phyloP scores from a whole-genome alignment of 306 rosid species.

The Ceratonia siliqua region DNA sequence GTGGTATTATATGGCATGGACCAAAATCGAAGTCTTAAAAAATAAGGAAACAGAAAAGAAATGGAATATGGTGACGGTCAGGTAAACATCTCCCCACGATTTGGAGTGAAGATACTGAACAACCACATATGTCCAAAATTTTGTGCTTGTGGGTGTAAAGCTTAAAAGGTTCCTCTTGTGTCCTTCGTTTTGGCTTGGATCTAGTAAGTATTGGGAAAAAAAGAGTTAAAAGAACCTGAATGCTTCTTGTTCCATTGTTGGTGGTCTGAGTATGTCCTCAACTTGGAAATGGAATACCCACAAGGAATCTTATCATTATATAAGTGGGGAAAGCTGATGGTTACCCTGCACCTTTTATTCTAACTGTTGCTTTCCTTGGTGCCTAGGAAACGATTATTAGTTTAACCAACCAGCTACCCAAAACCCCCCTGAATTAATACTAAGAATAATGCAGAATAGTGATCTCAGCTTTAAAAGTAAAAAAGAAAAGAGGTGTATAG shows the following conservation, averaged over 20 bases:
- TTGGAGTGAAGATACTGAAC: conserved; percentile 22
- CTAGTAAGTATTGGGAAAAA: neutral
- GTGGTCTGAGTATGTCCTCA: neutral
- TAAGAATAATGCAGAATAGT: neutral
- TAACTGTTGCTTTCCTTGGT: neutral
- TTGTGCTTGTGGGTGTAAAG: conserved; percentile 35
- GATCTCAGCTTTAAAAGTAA: too few relatives aligned
- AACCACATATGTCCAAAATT: conserved; percentile 40
- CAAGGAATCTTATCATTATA: neutral
- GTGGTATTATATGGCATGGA: neutral
- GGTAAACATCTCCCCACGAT: neutral
- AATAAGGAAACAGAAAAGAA: neutral
- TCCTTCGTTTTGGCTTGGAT: neutral
- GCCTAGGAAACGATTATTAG: neutral
- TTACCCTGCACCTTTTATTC: neutral
- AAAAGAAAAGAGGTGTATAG: neutral
- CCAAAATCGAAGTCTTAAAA: neutral
- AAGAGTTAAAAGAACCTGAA: neutral
- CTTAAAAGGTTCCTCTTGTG: conserved; percentile 12
- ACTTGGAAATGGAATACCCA: neutral
- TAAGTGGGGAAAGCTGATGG: neutral
- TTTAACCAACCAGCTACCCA: neutral
- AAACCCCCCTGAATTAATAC: neutral
- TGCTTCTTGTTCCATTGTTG: neutral
- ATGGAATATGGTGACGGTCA: neutral